Evolutionary conservation across 2,329 filamentous ascomycete species (phyloP), one percentile per base, ranked within the genome.

Genomic region (Sporothrix mexicana): DNA sequence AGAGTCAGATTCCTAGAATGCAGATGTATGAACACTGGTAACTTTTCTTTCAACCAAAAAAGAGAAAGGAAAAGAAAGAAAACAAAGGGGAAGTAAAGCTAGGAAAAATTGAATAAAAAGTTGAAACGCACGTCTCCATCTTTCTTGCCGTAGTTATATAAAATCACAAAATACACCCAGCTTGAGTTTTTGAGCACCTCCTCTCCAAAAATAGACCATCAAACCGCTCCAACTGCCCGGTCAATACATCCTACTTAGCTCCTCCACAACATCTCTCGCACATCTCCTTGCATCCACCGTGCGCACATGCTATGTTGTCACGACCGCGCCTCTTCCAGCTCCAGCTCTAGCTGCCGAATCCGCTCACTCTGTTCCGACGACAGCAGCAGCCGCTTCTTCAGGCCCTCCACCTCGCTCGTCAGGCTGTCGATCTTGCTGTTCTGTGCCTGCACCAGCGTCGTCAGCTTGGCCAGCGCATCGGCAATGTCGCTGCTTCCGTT

Each of bases 311-410:
- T 49, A 2, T 9, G n/a, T 23, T 55, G 3, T 69, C 62, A 91
- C 76, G 89, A 91, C 77, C 88, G 84, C 25, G 88, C 85, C 79
- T 88, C 87, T 79, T 92, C 90, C 51, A 92, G 82, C 81, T 92
- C 90, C 69, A 92, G 83, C 82, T 92, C 90, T 73, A 92, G 80
- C 80, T 91, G 89, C 75, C 90, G 83, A 78, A 92, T 92, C 68
- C 89, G 85, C 82, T 92, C 89, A 80, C 85, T 91, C 84, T 92
- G 89, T 78, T 91, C 89, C 77, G 87, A 85, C 15, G 85, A 84
- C n/a, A 80, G 78, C n/a, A 88, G 88, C 73, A 95, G 86, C 81
- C 90, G 92, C 82, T 89, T 89, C 88, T 97, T 97, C 77, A 98
- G 85, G 17, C 88, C 87, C 79, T 96, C 93, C 15, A 97, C 91